A percentile compares a stretch with the other conserved stretches of the same genome.
Evolutionary conservation across 495 filamentous ascomycete species (phyloP).

Genomic region (Penicillium goetzii): DNA sequence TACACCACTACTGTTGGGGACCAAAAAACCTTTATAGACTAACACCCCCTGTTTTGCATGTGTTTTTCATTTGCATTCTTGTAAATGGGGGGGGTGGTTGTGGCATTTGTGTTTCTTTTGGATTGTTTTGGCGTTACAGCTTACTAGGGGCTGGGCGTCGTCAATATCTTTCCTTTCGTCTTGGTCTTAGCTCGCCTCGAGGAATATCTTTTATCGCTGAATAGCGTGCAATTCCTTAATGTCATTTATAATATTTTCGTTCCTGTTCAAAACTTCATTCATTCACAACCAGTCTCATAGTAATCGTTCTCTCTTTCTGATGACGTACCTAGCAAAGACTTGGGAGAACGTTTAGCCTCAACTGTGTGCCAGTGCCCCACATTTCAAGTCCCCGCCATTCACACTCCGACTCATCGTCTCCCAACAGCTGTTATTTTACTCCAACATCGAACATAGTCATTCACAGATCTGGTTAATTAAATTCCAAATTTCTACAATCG

Average conservation of each 20-base stretch:
- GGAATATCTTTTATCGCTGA: neutral
- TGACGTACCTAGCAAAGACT: neutral
- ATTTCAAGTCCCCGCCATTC: slow-evolving; percentile 13
- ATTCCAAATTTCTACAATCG: neutral
- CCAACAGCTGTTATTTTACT: neutral
- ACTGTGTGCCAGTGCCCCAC: slow-evolving; percentile 13
- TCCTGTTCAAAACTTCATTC: neutral
- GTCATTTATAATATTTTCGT: neutral
- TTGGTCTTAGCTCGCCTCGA: neutral
- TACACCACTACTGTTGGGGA: neutral
- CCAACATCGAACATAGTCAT: neutral
- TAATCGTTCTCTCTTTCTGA: no score
- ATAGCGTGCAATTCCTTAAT: neutral
- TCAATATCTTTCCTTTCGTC: neutral
- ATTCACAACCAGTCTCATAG: neutral
- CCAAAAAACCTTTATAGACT: slow-evolving; percentile 8
- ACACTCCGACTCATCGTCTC: neutral
- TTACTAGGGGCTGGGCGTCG: neutral
- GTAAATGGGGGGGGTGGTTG: neutral
- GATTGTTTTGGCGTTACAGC: slow-evolving; percentile 1
- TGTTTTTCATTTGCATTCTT: slow-evolving; percentile 5
- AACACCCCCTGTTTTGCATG: neutral
- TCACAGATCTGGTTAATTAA: neutral
- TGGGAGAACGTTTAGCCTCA: slow-evolving; percentile 17
- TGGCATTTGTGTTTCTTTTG: neutral